Conservation (phyloP, 306 rosid species). For the Dryas octopetala region DNA sequence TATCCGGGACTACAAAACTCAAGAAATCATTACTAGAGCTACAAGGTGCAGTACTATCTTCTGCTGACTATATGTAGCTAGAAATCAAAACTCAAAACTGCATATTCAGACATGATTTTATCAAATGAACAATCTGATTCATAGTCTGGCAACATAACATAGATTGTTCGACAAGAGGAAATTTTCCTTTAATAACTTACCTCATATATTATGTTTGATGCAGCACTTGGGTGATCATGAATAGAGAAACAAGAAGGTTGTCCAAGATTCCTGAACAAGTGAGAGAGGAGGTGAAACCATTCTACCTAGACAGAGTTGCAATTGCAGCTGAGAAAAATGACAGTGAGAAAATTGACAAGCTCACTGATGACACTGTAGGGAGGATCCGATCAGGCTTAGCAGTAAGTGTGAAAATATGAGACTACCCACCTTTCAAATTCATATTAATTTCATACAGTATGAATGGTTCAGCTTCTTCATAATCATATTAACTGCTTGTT, state of each 20-base stretch:
- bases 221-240: conserved; percentile 96
- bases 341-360: conserved; percentile 65
- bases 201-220: conserved; percentile 15
- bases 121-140: too few relatives aligned
- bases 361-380: conserved; percentile 63
- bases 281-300: conserved; percentile 65
- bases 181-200: not conserved
- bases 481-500: not conserved
- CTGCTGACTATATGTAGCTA: not conserved
- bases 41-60: conserved; percentile 51
- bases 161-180: too few relatives aligned
- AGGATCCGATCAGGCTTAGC: conserved; percentile 75
- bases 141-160: too few relatives aligned
- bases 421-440: not conserved
- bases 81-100: too few relatives aligned
- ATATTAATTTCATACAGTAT: not conserved
- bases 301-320: conserved; percentile 60
- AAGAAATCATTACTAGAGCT: conserved; percentile 74
- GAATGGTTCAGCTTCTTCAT: not conserved
- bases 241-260: conserved; percentile 81
- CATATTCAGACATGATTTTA: too few relatives aligned
- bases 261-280: conserved; percentile 82
- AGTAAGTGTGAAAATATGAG: conserved; percentile 39
- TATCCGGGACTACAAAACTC: conserved; percentile 65
- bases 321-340: conserved; percentile 52